A percentile compares a stretch with the other conserved stretches of the same genome.
phyloP scores from a whole-genome alignment of 441 rosid genomes.

The Isatis lusitanica region DNA sequence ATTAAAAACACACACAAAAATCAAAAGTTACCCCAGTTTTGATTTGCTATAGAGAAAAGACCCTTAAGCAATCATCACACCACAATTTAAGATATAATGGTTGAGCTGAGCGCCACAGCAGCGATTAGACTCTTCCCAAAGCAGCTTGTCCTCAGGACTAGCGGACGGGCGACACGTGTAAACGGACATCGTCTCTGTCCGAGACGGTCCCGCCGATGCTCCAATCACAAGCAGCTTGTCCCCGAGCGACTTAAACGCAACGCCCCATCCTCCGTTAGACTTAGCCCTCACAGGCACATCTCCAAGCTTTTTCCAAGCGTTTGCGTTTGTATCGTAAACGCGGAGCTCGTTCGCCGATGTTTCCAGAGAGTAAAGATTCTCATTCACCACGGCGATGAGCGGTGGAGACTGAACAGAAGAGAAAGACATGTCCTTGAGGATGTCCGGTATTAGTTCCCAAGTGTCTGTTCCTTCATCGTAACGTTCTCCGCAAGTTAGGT shows the following conservation, averaged over 20 bases:
- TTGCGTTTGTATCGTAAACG: slow-evolving; percentile 30
- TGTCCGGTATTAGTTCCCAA: slow-evolving; percentile 67
- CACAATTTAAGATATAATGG: slow-evolving; percentile 77
- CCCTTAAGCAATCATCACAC: slow-evolving; percentile 71
- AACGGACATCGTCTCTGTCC: slow-evolving; percentile 61
- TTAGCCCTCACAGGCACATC: slow-evolving; percentile 76
- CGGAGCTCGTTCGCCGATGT: slow-evolving; percentile 68
- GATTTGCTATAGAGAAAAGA: neutral
- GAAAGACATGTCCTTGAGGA: slow-evolving; percentile 54
- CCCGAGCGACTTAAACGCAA: slow-evolving; percentile 89
- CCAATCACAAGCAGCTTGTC: slow-evolving; percentile 81
- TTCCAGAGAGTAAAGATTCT: slow-evolving; percentile 70
- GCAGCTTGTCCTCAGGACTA: slow-evolving; percentile 38
- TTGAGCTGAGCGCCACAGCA: slow-evolving; percentile 56
- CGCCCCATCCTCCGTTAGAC: slow-evolving; percentile 78
- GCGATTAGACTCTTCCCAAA: slow-evolving; percentile 61
- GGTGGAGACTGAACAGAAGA: slow-evolving; percentile 76
- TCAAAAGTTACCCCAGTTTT: neutral
- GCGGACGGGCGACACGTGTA: slow-evolving; percentile 65
- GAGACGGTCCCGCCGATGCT: slow-evolving; percentile 37
- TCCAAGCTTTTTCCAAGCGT: slow-evolving; percentile 71
- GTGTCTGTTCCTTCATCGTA: slow-evolving; percentile 50
- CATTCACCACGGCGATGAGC: slow-evolving; percentile 68
- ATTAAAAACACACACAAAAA: slow-evolving; percentile 25
- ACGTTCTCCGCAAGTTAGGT: slow-evolving; percentile 75